phyloP scores from a whole-genome alignment of 1,284 basidiomycete species.

The Austropuccinia psidii region DNA sequence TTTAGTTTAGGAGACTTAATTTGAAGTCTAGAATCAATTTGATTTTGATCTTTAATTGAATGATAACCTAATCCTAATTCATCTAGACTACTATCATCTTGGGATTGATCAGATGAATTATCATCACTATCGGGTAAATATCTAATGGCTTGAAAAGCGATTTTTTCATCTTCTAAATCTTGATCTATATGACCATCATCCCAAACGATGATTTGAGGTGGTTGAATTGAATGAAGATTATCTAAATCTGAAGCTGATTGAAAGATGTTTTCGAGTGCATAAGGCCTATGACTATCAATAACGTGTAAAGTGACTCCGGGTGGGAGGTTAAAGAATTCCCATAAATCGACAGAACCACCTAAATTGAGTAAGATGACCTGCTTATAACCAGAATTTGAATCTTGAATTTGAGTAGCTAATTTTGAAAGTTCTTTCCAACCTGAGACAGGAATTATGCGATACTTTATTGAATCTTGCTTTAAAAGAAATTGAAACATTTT shows the following conservation, averaged over 20 bases:
- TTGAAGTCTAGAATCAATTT: not conserved
- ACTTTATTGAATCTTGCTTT: constrained; percentile 27
- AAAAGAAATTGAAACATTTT: constrained; percentile 30
- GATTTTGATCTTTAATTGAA: not conserved
- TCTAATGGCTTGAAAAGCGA: constrained; percentile 13
- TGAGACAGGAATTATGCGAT: constrained; percentile 20
- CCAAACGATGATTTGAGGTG: constrained; percentile 24
- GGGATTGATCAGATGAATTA: not conserved
- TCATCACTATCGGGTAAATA: constrained; percentile 20
- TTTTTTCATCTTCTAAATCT: constrained; percentile 3
- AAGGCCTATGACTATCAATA: constrained; percentile 86
- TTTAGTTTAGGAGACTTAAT: not conserved
- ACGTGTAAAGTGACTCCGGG: constrained; percentile 64
- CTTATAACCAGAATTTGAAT: not conserved
- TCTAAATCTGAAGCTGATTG: constrained; percentile 46
- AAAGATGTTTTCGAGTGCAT: constrained; percentile 83
- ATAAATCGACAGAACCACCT: constrained; percentile 77
- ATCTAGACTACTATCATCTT: constrained; percentile 15
- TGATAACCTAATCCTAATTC: constrained; percentile 22
- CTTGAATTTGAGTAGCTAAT: constrained; percentile 11
- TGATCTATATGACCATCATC: constrained; percentile 16
- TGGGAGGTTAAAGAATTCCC: constrained; percentile 51
- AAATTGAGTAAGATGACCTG: constrained; percentile 79
- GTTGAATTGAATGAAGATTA: not conserved
- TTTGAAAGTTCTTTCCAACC: constrained; percentile 27